Evolutionary conservation across 192 early-diverging fungal species (phyloP), one percentile per base, ranked within the genome.

Genomic region (Coemansia sp.): DNA sequence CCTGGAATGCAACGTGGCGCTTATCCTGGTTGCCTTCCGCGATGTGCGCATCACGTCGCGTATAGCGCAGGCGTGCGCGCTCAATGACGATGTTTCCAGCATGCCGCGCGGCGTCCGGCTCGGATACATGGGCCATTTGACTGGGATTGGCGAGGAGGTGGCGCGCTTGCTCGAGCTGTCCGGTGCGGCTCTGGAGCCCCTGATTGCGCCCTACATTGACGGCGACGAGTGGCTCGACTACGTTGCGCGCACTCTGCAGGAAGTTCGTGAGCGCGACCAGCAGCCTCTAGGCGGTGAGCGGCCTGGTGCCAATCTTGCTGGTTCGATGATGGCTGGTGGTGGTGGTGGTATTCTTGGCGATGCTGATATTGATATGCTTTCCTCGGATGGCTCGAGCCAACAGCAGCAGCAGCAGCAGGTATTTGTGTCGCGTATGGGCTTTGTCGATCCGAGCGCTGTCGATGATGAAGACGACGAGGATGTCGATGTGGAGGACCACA

Each of bases 81-180:
- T 79, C 13, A 96, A 96, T 69, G 95, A 98, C 65, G 84, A 85
- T 57, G 86, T 88, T 65, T 88, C 89, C 23, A 87, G 87, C 35
- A 79, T 92, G 69, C 90, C 92, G 13, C 94, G 95, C 43, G 96
- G 96, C 33, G 87, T 91, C 19, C 87, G 96, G 36, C 83, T 97
- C 32, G 97, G 96, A 8, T 98, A 92, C 73, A 99, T 99, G 97
- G 97, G 97, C 13, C 97, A 99, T 65, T 80, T 98, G 70, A 98
- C 94, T 0, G 94, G 94, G 56, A 96, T 99, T 59, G 88, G 96
- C 29, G 97, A 99, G 67, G 97, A 98, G 69, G 89, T 95, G 2
- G 88, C 90, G 54, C 93, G 96, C 65, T 69, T 98, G 33, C 74
- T 95, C 43, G 95, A 98, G 63, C 87, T 92, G 20, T 84, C 71